Evolutionary conservation across 2,329 filamentous ascomycete genomes (phyloP).

Genomic region (Mycosphaerella arachidis): DNA sequence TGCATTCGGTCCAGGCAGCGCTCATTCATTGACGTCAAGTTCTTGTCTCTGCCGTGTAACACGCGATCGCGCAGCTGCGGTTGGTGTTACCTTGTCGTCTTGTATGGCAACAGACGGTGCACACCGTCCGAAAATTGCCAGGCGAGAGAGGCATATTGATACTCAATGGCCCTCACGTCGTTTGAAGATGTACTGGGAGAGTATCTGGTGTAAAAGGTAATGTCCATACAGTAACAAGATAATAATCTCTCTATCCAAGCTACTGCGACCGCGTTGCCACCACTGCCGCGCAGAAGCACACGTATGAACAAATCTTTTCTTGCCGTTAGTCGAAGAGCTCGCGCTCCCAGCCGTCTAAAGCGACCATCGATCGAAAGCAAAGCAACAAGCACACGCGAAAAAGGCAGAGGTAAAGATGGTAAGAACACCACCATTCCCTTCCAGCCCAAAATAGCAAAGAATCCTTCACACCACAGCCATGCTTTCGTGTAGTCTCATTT

Average conservation of each 20-base stretch:
- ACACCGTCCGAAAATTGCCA: too few species aligned
- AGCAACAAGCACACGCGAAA: neutral
- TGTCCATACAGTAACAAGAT: neutral
- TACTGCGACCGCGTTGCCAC: neutral
- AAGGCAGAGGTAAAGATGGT: conserved; percentile 1
- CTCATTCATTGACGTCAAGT: too few species aligned
- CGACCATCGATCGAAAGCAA: neutral
- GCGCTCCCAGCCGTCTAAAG: conserved; percentile 1
- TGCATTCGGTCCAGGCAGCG: too few species aligned
- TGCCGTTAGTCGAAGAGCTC: neutral
- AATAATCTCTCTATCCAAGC: neutral
- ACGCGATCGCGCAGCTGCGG: too few species aligned
- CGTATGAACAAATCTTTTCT: neutral
- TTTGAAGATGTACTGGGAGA: neutral
- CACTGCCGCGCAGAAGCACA: neutral
- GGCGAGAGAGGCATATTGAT: neutral
- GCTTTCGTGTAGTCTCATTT: conserved; percentile 11
- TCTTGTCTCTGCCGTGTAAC: too few species aligned
- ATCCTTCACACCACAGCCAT: conserved; percentile 4
- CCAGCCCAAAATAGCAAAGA: neutral
- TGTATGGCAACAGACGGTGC: too few species aligned
- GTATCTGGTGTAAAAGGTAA: neutral
- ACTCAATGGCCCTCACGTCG: neutral
- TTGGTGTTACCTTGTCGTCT: too few species aligned
- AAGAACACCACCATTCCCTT: neutral